Evolutionary conservation across 805 yeast genomes (phyloP).

Genomic region (Zygoascus ofunaensis): DNA sequence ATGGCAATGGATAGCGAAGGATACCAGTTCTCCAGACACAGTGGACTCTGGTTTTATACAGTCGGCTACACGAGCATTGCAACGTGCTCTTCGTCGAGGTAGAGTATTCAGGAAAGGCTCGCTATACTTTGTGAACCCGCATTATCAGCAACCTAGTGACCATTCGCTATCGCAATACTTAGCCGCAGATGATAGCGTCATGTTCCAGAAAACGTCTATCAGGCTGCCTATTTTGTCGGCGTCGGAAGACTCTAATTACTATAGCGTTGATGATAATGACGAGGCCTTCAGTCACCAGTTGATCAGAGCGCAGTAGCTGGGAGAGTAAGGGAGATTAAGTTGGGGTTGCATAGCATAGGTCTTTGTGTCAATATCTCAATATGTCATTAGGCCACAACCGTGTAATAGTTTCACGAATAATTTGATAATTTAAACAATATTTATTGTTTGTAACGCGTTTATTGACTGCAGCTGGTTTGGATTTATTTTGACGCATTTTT

Average conservation of each 20-base stretch:
- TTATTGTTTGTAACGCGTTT: too few relatives aligned
- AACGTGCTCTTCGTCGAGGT: conserved; percentile 29
- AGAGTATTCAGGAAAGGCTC: conserved; percentile 25
- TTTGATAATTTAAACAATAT: too few relatives aligned
- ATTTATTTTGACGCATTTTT: too few relatives aligned
- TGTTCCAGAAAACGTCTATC: conserved; percentile 27
- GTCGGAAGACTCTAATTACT: conserved; percentile 24
- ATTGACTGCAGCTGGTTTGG: too few relatives aligned
- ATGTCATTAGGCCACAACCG: too few relatives aligned
- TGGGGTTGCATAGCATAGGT: too few relatives aligned
- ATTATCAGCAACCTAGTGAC: conserved; percentile 27
- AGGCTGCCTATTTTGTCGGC: conserved; percentile 26
- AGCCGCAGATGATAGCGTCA: conserved; percentile 29
- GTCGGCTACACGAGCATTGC: conserved; percentile 31
- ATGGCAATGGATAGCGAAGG: conserved; percentile 23
- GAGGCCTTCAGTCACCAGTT: conserved; percentile 29
- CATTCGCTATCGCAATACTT: conserved; percentile 26
- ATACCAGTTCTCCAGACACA: conserved; percentile 18
- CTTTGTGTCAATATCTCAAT: too few relatives aligned
- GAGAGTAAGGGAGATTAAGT: too few relatives aligned
- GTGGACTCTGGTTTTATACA: conserved; percentile 29
- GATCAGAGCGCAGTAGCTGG: too few relatives aligned
- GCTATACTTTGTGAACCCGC: conserved; percentile 23
- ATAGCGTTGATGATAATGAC: conserved; percentile 28
- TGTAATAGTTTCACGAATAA: too few relatives aligned